These are phyloP conservation scores for Podila horticola DNA, from an alignment of 192 early-diverging fungal species.

Conservation along the genomic window DNA sequence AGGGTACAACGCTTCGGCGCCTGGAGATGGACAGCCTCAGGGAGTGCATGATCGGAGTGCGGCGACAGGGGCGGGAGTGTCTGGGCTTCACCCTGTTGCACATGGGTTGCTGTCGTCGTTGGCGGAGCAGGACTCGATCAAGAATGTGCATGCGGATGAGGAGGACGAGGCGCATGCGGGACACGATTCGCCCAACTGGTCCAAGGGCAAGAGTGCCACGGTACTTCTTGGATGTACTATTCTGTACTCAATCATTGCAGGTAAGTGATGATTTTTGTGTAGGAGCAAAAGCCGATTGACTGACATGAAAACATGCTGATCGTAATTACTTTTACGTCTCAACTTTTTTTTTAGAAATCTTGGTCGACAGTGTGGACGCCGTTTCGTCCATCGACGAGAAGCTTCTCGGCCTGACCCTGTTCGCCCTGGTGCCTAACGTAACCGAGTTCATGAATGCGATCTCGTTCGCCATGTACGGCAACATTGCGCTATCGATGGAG, in stretches of 20 bases:
- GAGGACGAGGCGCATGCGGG: slow-evolving; percentile 74
- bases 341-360: slow-evolving; percentile 71
- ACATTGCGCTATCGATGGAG: slow-evolving; percentile 87
- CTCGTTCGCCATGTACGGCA: slow-evolving; percentile 92
- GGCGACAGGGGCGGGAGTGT: slow-evolving; percentile 5
- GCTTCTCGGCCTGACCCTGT: slow-evolving; percentile 91
- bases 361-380: slow-evolving; percentile 87
- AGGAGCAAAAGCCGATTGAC: too few relatives aligned
- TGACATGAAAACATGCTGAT: neutral
- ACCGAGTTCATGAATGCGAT: slow-evolving; percentile 97
- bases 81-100: slow-evolving; percentile 22
- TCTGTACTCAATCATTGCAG: slow-evolving; percentile 86
- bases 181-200: slow-evolving; percentile 96
- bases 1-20: neutral
- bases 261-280: slow-evolving; percentile 37
- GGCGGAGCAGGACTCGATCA: slow-evolving; percentile 24
- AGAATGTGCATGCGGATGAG: slow-evolving; percentile 58
- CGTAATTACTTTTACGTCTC: neutral
- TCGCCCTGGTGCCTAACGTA: slow-evolving; percentile 94
- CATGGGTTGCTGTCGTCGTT: slow-evolving; percentile 40
- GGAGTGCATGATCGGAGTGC: neutral
- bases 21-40: neutral
- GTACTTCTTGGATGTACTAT: slow-evolving; percentile 87
- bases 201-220: slow-evolving; percentile 77
- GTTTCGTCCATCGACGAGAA: slow-evolving; percentile 85